A percentile compares a stretch with the other conserved stretches of the same genome.
Conservation (phyloP, 2,329 filamentous ascomycete genomes). For the Ophiocordyceps australis region DNA sequence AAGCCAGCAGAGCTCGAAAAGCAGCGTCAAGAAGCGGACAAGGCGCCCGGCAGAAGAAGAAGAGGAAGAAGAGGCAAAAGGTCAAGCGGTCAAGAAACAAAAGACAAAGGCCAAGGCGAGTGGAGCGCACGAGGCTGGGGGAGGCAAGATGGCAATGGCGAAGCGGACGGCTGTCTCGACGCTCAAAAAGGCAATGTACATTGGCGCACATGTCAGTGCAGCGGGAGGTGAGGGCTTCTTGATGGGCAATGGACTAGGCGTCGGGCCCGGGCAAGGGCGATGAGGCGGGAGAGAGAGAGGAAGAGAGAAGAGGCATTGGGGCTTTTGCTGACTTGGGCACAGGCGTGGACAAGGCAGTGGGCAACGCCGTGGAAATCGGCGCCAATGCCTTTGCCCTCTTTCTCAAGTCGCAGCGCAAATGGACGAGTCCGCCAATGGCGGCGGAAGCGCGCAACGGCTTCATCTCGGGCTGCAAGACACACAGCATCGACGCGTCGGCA, state of each 20-base stretch:
- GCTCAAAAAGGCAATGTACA: slow-evolving; percentile 54
- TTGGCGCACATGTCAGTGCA: slow-evolving; percentile 82
- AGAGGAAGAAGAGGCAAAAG: too few species aligned
- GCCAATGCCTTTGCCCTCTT: slow-evolving; percentile 91
- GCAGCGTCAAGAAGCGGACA: slow-evolving; percentile 6
- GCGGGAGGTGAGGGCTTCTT: too few species aligned
- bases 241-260: slow-evolving; percentile 8
- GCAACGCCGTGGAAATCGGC: slow-evolving; percentile 63
- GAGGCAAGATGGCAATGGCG: slow-evolving; percentile 42
- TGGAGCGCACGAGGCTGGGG: slow-evolving; percentile 12
- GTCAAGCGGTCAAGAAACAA: slow-evolving; percentile 24
- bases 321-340: slow-evolving; percentile 3
- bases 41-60: slow-evolving; percentile 2
- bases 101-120: slow-evolving; percentile 13
- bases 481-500: slow-evolving; percentile 52
- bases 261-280: not conserved
- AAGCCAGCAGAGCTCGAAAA: not conserved
- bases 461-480: slow-evolving; percentile 43
- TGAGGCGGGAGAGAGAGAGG: too few species aligned
- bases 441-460: slow-evolving; percentile 53
- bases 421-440: slow-evolving; percentile 65
- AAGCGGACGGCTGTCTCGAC: slow-evolving; percentile 44
- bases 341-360: slow-evolving; percentile 80
- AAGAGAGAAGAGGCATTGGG: too few species aligned
- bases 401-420: slow-evolving; percentile 91